Evolutionary conservation across 2,329 filamentous ascomycete species (phyloP), one percentile per base, ranked within the genome.

Genomic region (Tolypocladium sp.): DNA sequence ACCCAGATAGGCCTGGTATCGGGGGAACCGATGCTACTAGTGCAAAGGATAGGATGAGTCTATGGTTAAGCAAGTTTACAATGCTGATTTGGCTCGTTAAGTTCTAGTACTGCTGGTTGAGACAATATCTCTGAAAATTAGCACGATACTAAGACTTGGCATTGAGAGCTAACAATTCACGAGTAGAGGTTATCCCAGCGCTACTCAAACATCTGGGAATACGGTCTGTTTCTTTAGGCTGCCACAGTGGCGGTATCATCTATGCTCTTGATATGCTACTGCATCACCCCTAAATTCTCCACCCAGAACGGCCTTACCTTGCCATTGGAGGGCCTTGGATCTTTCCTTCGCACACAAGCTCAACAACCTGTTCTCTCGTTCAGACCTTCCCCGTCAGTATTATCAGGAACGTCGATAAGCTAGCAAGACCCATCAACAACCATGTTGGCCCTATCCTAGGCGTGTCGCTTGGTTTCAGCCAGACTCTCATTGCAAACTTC

Each of bases 1-100:
- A 62, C 58, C 58, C 64, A 0, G 71, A 75, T 61, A 61, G 73
- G 3, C 73, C 74, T 1, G 73, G 73, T 10, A 68, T 74, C 49
- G 73, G 73, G 17, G 67, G 68, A 9, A 74, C 72, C 7, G 68
- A 68, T n/a, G 60, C 66, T 10, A 69, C 67, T 2, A 59, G 61
- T 6, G 56, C 64, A 0, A 49, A 61, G 8, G 54, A 67, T 15
- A 61, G 66, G 9, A 58, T 74, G 46, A 57, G 33, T 2, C 49
- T 67, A 8, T 73, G 69, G 68, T 64, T 68, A 8, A 67, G 70
- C 61, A 64, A 58, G 51, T 22, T 2, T 53, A 22, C 25, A 20
- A 2, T 8, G 1, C 10, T 22, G 17, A 10, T 12, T n/a, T 20
- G 30, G 13, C 20, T 53, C 20, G 15, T 30, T 56, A n/a, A n/a